Base-by-base conservation (phyloP, 148 eudicot species). In the Cornus suecica region DNA sequence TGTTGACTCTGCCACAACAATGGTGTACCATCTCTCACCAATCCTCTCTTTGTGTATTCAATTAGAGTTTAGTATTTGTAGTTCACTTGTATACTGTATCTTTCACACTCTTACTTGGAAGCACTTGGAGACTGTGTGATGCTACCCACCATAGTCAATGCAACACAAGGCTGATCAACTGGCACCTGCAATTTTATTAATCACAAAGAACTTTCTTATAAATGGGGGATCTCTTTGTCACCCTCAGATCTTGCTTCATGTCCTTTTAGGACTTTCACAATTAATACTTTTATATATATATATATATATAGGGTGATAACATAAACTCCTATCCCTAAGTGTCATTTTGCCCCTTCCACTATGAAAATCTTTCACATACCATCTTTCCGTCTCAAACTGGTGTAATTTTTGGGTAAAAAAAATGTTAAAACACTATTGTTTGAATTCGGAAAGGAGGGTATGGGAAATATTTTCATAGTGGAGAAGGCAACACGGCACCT, bases 151-250 rank as follows among this genome's bases (percentile, higher is more conserved):
- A 93, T 93, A 37, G 71, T 76, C 72, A 93, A 71, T 85, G 95
- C 91, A 13, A 89, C 76, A 68, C 95, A 92, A 24, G 97, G 94
- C 82, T 92, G 93, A 79, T 90, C 97, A 65, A 86, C 82, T 0
- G 97, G 98, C 70, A 91, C 90, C 98, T 94, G 85, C 75, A 80
- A 31, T n/a, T 72, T 10, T 28, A 14, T 70, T n/a, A 15, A 37
- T 32, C 28, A 71, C 10, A 76, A 30, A 32, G 52, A 52, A 48
- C 54, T 48, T 48, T 58, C 62, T 58, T 58, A 58, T 24, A 58
- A 58, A 22, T 23, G n/a, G 29, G 71, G 45, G 23, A 75, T 51
- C 28, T 28, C 31, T 37, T 25, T 31, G 22, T 66, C 65, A 51
- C 28, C 34, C 18, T 58, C 73, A 32, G 48, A 28, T 24, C 62